These are phyloP conservation scores for Podila minutissima DNA, from an alignment of 192 early-diverging fungal species.

Conservation along the genomic window DNA sequence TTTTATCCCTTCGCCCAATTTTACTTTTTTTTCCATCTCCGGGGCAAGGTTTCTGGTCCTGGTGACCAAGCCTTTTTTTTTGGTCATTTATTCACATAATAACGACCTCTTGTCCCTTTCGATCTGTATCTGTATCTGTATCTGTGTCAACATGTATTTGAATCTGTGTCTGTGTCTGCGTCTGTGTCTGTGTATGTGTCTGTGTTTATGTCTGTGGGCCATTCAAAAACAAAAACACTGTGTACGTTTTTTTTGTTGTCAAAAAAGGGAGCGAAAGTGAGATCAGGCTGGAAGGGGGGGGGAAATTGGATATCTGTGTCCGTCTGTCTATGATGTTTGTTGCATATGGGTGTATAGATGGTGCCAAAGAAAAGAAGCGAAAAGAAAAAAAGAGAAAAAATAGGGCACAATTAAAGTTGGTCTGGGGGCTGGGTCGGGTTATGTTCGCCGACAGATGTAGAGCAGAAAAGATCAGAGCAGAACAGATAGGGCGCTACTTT, in stretches of 20 bases:
- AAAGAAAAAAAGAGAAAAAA: background rate
- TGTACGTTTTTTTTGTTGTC: background rate
- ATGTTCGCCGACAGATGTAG: background rate
- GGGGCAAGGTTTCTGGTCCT: background rate
- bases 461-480: background rate
- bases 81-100: background rate
- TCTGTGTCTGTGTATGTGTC: too few species aligned
- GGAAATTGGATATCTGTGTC: background rate
- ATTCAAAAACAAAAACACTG: background rate
- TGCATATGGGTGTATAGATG: too few species aligned
- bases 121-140: background rate
- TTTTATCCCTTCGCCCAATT: background rate
- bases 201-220: too few species aligned
- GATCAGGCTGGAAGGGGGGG: background rate
- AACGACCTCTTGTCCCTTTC: background rate
- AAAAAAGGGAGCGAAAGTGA: too few species aligned
- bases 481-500: too few species aligned
- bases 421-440: too few species aligned
- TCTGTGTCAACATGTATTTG: too few species aligned
- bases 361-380: background rate
- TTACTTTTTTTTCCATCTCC: constrained; percentile 8
- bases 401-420: too few species aligned
- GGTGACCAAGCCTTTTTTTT: background rate
- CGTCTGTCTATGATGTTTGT: background rate
- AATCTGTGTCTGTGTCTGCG: too few species aligned